These are phyloP conservation scores for Rhododendron griersonianum DNA, from an alignment of 148 eudicot genomes.

Conservation along the genomic window DNA sequence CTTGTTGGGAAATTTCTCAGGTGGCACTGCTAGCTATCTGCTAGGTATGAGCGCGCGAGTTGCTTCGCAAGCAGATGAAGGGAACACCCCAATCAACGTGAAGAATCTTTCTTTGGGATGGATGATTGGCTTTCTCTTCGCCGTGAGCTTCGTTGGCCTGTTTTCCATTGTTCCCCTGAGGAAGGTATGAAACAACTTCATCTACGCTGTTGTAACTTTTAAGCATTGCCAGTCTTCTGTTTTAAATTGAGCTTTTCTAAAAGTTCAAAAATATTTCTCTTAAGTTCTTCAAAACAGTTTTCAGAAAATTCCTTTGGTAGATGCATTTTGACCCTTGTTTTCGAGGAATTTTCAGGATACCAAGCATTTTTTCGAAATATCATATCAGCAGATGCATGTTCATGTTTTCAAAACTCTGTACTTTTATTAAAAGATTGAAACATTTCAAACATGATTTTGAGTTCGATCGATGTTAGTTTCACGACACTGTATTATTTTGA, in stretches of 20 bases:
- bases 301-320: not conserved
- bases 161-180: slow-evolving; percentile 32
- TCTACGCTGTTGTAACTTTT: not conserved
- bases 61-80: slow-evolving; percentile 23
- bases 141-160: slow-evolving; percentile 37
- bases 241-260: not conserved
- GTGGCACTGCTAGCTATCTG: slow-evolving; percentile 33
- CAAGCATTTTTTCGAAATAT: not conserved
- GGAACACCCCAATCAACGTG: slow-evolving; percentile 21
- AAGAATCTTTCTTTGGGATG: slow-evolving; percentile 25
- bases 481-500: not conserved
- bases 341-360: not conserved
- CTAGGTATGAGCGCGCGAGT: slow-evolving; percentile 29
- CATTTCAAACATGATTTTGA: not conserved
- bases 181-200: slow-evolving; percentile 19
- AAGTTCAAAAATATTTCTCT: not conserved
- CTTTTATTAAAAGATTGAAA: not conserved
- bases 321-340: not conserved
- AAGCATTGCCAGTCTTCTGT: not conserved
- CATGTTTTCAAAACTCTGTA: not conserved
- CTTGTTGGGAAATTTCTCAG: not conserved
- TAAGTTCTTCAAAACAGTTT: not conserved
- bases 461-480: not conserved
- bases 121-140: slow-evolving; percentile 27
- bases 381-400: not conserved